Percentiles rank a stretch among this genome's conserved stretches.
phyloP scores from a whole-genome alignment of 768 basidiomycete species.

The Leccinum barrowsii region DNA sequence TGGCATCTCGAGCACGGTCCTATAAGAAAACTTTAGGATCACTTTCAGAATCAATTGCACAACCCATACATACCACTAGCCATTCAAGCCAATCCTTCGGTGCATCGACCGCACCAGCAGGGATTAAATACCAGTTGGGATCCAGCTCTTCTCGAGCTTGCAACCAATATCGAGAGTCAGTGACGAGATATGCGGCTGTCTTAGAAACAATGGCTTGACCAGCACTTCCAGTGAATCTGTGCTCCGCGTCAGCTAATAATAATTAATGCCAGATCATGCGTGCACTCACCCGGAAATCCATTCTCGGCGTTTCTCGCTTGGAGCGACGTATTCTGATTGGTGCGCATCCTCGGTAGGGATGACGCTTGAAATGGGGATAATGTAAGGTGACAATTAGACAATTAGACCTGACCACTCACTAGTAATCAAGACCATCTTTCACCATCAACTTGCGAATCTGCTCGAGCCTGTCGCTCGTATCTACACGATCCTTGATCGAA shows the following conservation, averaged over 20 bases:
- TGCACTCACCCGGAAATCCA: constrained; percentile 70
- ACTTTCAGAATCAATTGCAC: not conserved
- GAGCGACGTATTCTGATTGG: constrained; percentile 76
- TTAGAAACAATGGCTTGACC: constrained; percentile 70
- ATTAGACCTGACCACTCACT: constrained; percentile 45
- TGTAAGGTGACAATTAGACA: constrained; percentile 3
- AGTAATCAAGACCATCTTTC: constrained; percentile 69
- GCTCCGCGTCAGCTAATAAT: constrained; percentile 11
- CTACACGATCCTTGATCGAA: constrained; percentile 46
- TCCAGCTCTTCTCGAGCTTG: constrained; percentile 73
- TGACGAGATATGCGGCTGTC: constrained; percentile 67
- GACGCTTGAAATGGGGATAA: constrained; percentile 43
- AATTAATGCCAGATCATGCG: constrained; percentile 26
- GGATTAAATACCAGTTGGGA: constrained; percentile 66
- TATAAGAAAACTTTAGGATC: constrained; percentile 14
- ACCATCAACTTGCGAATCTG: constrained; percentile 63
- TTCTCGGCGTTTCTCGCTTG: constrained; percentile 72
- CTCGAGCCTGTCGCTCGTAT: constrained; percentile 58
- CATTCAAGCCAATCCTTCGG: constrained; percentile 80
- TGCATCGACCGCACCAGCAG: constrained; percentile 47
- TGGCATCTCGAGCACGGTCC: constrained; percentile 40
- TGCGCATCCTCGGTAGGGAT: constrained; percentile 82
- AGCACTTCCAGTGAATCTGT: constrained; percentile 60
- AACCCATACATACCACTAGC: constrained; percentile 52
- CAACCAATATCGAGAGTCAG: constrained; percentile 81